Base-by-base conservation (phyloP, 2,329 filamentous ascomycete species). In the Huntiella decipiens region DNA sequence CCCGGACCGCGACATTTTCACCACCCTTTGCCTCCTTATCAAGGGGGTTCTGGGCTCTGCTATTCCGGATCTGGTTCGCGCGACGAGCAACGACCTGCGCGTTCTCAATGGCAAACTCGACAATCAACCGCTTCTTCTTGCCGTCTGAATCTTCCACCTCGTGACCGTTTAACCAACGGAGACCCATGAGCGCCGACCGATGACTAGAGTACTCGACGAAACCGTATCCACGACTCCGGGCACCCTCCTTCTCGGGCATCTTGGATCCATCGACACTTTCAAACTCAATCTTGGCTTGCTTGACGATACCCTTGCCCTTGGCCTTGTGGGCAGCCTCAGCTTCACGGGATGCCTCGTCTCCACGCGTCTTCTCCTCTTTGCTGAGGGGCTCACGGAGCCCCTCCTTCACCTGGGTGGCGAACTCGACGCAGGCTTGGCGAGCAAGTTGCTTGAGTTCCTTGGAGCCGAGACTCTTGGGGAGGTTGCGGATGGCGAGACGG, bases 41-140 rank as follows among this genome's bases (percentile, higher is more conserved):
- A 7, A 28, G 22, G 85, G 79, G 50, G 68, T 73, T 12, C 5
- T 43, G 33, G 12, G 35, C 33, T 11, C 22, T 17, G 17, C 37
- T 34, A 38, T 50, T 46, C 17, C 48, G 48, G 19, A 39, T 17
- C 37, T 50, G 48, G 6, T 35, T 33, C 12, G 48, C 48, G 32
- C 92, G 73, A 52, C 91, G 72, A 53, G 79, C 73, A n/a, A 98
- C 80, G 1, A 98, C 91, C 56, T 95, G 87, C 1, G 85, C 87
- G 56, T 98, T 98, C 63, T 98, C 91, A 59, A 98, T 94, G 15
- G 91, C 86, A 59, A 98, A 98, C 61, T 98, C 92, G 34, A 88
- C 88, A 57, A 98, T 85, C 44, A 98, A 64, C 10, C 91, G 73
- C 62, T 91, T 87, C 59, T 85, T 88, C 63, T 81, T 84, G 52